Base-by-base conservation (phyloP, 176 grass and related monocot genomes). In the Cenchrus fungigraminus region DNA sequence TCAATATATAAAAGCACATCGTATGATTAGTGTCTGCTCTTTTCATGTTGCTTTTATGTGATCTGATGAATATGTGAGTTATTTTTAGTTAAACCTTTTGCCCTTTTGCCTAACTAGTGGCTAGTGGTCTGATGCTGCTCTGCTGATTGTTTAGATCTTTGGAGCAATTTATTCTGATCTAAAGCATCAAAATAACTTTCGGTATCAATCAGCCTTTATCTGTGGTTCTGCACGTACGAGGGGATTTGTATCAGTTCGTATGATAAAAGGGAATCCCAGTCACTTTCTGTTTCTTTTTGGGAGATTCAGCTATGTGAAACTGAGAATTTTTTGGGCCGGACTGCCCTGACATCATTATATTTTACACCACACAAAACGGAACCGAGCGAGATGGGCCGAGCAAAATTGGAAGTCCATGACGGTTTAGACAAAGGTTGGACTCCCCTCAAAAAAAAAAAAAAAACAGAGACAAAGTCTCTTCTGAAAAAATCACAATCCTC, bases 31-130 rank as follows among this genome's bases (percentile, higher is more conserved):
- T 74, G 4, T 57, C 6, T 45, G 11, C 47, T 51, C 16, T 65
- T 72, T 54, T 55, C 20, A 47, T 51, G 40, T 49, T 67, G 59
- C 70, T 49, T 74, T 50, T 49, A 16, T 34, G 11, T 68, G 49
- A 51, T 52, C 45, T 73, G 46, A 57, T 45, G 69, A 45, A 87
- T 80, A 57, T 49, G 7, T 65, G 12, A n/a, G n/a, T 54, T 56
- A 34, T 8, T 29, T 53, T 80, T 20, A 12, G 31, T 63, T 64
- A 13, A 12, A 57, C 54, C 68, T 74, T 87, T 67, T 75, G 60
- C 22, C 54, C 68, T 74, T 87, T 67, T 75, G 60, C 22, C 60
- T 58, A 25, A 79, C 28, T 15, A 49, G 65, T 45, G 59, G 59
- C 59, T 11, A 25, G 59, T 65, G 62, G 28, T 3, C 28, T 11